Base-by-base conservation (phyloP, 2,329 filamentous ascomycete species). In the Hysterium pulicare region DNA sequence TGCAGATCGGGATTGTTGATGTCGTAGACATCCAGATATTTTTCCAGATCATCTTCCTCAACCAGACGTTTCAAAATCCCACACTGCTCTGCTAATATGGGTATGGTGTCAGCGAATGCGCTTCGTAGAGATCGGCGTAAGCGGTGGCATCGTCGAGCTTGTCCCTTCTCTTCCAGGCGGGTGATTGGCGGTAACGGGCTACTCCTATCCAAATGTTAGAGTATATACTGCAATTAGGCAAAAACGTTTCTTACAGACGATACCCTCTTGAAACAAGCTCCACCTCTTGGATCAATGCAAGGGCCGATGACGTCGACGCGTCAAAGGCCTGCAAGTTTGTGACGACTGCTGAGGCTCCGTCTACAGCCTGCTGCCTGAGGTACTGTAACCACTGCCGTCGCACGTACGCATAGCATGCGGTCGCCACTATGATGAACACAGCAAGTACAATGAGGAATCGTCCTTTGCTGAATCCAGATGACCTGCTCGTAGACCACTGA, bases 251-350 rank as follows among this genome's bases (percentile, higher is more conserved):
- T 66, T 68, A 89, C 82, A 95, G 76, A 69, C 87, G 79, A 66
- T 95, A 96, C 17, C 90, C 90, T 54, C 90, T 82, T 22, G 90
- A 94, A 20, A 96, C 90, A 23, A 96, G 76, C 70, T 96, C 90
- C n/a, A 96, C 90, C 68, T 96, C 90, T 64, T 95, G 90, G 48
- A 96, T 84, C 46, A 95, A 78, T 28, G 86, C 82, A 42, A 95
- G 74, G 2, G 87, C 86, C 23, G 87, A 85, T 30, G 83, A 83
- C 31, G 81, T 83, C 17, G 84, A 84, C 31, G 83, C 81, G 66
- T 96, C 90, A 54, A 94, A 89, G 38, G 84, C 82, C 59, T 94
- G 88, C 30, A 89, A 83, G 57, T 82, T 83, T 35, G 79, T 74
- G 34, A 93, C 82, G 50, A 95, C 82, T 1, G 74, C 69, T 9